Percentiles rank a stretch among this genome's conserved stretches.
phyloP scores from a whole-genome alignment of 2,329 filamentous ascomycete genomes.

The Chaetomiaceae sp. region DNA sequence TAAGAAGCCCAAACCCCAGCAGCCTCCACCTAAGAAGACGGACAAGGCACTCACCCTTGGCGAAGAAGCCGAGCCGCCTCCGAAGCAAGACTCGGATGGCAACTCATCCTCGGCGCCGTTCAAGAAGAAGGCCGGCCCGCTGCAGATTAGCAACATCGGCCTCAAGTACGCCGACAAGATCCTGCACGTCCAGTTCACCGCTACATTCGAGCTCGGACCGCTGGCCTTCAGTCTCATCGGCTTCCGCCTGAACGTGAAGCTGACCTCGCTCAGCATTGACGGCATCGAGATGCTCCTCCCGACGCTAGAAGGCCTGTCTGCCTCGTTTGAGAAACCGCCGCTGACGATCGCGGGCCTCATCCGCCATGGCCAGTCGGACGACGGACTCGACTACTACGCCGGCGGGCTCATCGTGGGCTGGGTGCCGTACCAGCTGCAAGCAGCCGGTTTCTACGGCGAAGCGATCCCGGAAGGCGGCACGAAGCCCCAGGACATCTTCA shows the following conservation, averaged over 20 bases:
- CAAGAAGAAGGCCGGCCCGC: conserved; percentile 32
- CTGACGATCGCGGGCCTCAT: conserved; percentile 36
- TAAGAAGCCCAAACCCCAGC: conserved; percentile 17
- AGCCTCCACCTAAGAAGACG: background rate
- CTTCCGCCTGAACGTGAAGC: conserved; percentile 30
- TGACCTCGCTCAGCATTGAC: conserved; percentile 13
- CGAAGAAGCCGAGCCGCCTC: background rate
- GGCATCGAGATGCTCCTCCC: conserved; percentile 6
- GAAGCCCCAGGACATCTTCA: conserved; percentile 21
- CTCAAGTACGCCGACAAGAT: conserved; percentile 33
- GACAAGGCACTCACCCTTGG: too few relatives aligned
- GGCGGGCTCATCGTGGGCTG: conserved; percentile 37
- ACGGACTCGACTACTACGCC: conserved; percentile 31
- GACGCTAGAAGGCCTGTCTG: conserved; percentile 32
- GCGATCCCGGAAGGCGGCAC: background rate
- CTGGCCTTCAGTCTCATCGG: conserved; percentile 34
- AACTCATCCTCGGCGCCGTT: conserved; percentile 24
- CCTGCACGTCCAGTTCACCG: conserved; percentile 33
- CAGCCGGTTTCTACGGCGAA: conserved; percentile 38
- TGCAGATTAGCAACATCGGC: conserved; percentile 35
- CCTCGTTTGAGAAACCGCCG: conserved; percentile 34
- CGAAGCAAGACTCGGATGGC: conserved; percentile 3
- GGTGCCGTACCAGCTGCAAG: conserved; percentile 35
- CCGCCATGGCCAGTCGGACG: conserved; percentile 24
- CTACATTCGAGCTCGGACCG: conserved; percentile 35